phyloP scores from a whole-genome alignment of 352 stramenopile species.

The Peronospora belbahrii region DNA sequence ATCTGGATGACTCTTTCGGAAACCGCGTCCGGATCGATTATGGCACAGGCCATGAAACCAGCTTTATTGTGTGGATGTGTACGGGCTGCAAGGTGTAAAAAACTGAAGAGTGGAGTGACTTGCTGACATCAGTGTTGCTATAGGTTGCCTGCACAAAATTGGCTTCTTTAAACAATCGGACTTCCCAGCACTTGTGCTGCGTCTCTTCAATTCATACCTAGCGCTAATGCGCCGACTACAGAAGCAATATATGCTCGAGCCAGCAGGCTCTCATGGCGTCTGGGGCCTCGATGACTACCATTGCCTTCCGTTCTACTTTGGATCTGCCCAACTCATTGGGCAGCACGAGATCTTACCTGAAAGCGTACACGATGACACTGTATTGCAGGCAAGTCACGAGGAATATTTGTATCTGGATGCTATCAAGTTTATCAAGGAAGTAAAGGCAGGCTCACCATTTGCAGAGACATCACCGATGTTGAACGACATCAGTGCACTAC shows the following conservation, averaged over 20 bases:
- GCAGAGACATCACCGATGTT: conserved; percentile 92
- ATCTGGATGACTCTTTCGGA: conserved; percentile 95
- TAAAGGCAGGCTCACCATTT: conserved; percentile 88
- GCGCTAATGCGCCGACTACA: conserved; percentile 91
- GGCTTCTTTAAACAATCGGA: conserved; percentile 82
- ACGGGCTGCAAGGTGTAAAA: conserved; percentile 16
- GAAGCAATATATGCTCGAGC: conserved; percentile 96
- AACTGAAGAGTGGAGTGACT: neutral
- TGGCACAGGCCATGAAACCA: conserved; percentile 97
- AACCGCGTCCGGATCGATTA: conserved; percentile 97
- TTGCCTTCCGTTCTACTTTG: conserved; percentile 97
- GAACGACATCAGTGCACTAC: conserved; percentile 86
- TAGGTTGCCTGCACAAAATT: conserved; percentile 84
- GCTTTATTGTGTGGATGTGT: conserved; percentile 94
- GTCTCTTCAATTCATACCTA: conserved; percentile 91
- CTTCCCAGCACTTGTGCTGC: conserved; percentile 83
- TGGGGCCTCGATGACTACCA: conserved; percentile 99
- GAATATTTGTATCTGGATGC: conserved; percentile 92
- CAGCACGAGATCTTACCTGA: conserved; percentile 63
- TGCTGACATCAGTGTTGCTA: conserved; percentile 7
- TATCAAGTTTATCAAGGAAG: conserved; percentile 88
- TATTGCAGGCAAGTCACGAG: conserved; percentile 48
- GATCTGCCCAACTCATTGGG: conserved; percentile 90
- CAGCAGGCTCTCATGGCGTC: conserved; percentile 96
- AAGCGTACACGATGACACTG: conserved; percentile 61